Conservation (phyloP, 2,329 filamentous ascomycete genomes). For the Ophiobolus disseminans region DNA sequence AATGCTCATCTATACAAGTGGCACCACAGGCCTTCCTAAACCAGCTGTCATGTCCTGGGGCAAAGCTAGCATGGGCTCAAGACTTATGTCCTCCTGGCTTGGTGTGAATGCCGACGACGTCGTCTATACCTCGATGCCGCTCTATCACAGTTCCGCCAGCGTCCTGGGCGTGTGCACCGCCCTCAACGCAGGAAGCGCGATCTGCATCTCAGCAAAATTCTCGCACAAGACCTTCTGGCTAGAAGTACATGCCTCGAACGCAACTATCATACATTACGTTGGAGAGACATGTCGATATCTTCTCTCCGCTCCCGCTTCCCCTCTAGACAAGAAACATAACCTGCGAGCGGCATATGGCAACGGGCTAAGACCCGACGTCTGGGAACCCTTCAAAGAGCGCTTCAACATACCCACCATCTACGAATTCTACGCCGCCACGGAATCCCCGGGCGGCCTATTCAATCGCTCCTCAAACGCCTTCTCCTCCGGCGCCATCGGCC, state of each 20-base stretch:
- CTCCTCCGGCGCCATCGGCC: constrained; percentile 69
- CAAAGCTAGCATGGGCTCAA: constrained; percentile 29
- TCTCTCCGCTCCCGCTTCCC: constrained; percentile 40
- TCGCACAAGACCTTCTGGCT: constrained; percentile 50
- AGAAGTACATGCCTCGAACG: constrained; percentile 43
- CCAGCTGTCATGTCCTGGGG: constrained; percentile 41
- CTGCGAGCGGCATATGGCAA: constrained; percentile 48
- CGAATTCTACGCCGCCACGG: constrained; percentile 52
- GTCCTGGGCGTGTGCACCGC: constrained; percentile 37
- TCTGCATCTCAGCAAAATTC: constrained; percentile 41
- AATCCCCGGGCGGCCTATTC: constrained; percentile 66
- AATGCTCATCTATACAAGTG: constrained; percentile 50
- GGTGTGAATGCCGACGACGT: constrained; percentile 38
- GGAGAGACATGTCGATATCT: constrained; percentile 51
- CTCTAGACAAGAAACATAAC: constrained; percentile 42
- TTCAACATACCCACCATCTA: constrained; percentile 48
- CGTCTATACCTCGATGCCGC: constrained; percentile 49
- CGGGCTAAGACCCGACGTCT: constrained; percentile 52
- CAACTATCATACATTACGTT: constrained; percentile 50
- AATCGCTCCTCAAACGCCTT: constrained; percentile 62
- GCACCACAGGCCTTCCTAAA: constrained; percentile 49
- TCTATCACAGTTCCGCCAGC: constrained; percentile 47
- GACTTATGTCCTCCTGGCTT: constrained; percentile 31
- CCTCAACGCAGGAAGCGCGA: constrained; percentile 37
- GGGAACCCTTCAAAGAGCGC: constrained; percentile 50